Conservation (phyloP, 331 rosid genomes). For the Quercus lobata region DNA sequence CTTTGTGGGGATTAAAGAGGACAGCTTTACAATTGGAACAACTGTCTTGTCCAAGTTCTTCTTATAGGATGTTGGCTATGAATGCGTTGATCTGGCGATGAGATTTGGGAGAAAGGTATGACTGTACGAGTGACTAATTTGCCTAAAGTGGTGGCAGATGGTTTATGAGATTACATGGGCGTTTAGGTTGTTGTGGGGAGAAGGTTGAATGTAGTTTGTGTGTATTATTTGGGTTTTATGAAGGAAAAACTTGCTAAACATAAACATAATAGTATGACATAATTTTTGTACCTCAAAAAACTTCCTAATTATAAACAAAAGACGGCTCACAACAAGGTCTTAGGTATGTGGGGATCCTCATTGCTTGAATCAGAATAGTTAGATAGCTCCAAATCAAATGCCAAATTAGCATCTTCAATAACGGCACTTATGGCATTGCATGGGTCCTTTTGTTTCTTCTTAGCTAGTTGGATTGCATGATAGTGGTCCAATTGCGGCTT, state of each 20-base stretch:
- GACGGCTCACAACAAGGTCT: too few species aligned
- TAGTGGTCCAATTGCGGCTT: too few species aligned
- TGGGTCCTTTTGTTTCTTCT: too few species aligned
- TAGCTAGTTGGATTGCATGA: too few species aligned
- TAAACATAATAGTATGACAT: too few species aligned
- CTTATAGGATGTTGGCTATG: slow-evolving; percentile 41
- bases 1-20: slow-evolving; percentile 39
- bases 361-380: too few species aligned
- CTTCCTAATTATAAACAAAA: too few species aligned
- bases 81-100: slow-evolving; percentile 36
- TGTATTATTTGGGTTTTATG: slow-evolving; percentile 40
- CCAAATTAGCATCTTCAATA: too few species aligned
- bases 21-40: slow-evolving; percentile 29
- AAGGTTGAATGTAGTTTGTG: slow-evolving; percentile 27
- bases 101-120: slow-evolving; percentile 21
- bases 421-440: too few species aligned
- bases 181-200: slow-evolving; percentile 37
- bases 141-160: slow-evolving; percentile 42
- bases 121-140: slow-evolving; percentile 20
- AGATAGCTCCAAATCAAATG: too few species aligned
- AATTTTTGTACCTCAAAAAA: too few species aligned
- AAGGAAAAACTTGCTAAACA: slow-evolving; percentile 6
- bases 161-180: slow-evolving; percentile 34
- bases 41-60: slow-evolving; percentile 47
- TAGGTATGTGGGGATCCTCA: too few species aligned